Conservation (phyloP, 2,329 filamentous ascomycete genomes). For the Fusarium tanahbumbuense region DNA sequence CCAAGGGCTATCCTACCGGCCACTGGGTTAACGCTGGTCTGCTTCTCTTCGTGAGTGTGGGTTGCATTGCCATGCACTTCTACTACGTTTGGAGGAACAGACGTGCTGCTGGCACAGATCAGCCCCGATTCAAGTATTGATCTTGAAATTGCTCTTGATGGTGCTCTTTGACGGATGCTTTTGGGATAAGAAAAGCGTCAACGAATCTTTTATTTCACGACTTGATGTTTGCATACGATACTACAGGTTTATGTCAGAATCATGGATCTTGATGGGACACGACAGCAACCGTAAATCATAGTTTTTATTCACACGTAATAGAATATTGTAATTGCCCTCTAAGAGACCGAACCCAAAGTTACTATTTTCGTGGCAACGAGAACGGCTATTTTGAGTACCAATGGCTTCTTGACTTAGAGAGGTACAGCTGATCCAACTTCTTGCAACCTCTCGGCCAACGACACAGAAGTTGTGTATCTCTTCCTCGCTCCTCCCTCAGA, state of each 20-base stretch:
- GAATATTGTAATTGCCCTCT: neutral
- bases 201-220: neutral
- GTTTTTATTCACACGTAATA: neutral
- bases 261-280: neutral
- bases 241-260: neutral
- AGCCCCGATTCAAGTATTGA: conserved; percentile 39
- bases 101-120: conserved; percentile 32
- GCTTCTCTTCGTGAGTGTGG: conserved; percentile 66
- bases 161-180: too few species aligned
- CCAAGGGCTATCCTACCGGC: conserved; percentile 72
- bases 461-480: neutral
- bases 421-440: neutral
- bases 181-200: neutral
- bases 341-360: accelerated
- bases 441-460: conserved; percentile 4
- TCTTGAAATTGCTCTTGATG: neutral
- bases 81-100: conserved; percentile 63
- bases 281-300: neutral
- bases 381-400: neutral
- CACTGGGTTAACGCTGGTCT: conserved; percentile 73
- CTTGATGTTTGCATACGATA: neutral
- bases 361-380: neutral
- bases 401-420: neutral
- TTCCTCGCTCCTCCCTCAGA: neutral
- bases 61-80: conserved; percentile 63